These are phyloP conservation scores for Cladorrhinum samala DNA, from an alignment of 495 filamentous ascomycete species.

Conservation along the genomic window DNA sequence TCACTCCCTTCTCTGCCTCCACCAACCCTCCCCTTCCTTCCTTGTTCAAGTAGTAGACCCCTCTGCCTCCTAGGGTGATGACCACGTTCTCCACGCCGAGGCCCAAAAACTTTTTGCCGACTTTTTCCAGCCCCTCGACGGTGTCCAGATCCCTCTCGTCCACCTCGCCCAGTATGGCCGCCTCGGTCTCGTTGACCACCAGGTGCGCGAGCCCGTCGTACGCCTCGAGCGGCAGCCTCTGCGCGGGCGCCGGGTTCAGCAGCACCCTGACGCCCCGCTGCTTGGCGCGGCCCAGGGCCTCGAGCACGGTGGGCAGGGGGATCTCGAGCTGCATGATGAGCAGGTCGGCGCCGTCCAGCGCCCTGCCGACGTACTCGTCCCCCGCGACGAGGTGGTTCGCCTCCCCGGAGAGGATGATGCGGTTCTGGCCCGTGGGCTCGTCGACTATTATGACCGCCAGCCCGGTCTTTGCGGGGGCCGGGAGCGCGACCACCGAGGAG, in stretches of 20 bases:
- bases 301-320: constrained; percentile 62
- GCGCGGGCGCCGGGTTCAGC: constrained; percentile 82
- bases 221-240: constrained; percentile 57
- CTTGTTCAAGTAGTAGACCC: constrained; percentile 53
- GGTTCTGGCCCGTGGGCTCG: constrained; percentile 70
- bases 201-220: constrained; percentile 69
- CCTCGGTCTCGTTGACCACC: constrained; percentile 89
- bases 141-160: constrained; percentile 42
- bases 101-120: constrained; percentile 53
- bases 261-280: constrained; percentile 52
- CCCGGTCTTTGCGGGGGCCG: constrained; percentile 60
- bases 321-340: constrained; percentile 89
- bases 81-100: constrained; percentile 70
- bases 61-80: constrained; percentile 76
- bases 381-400: constrained; percentile 57
- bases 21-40: constrained; percentile 39
- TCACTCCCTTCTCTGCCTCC: constrained; percentile 48
- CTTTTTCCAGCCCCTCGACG: constrained; percentile 36
- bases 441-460: constrained; percentile 82
- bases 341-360: constrained; percentile 42
- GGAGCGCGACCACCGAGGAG: constrained; percentile 40
- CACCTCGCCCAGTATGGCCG: constrained; percentile 58
- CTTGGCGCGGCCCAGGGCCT: constrained; percentile 52
- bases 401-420: constrained; percentile 74
- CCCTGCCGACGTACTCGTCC: neutral